phyloP scores from a whole-genome alignment of 495 filamentous ascomycete genomes.

The Talaromyces liani region DNA sequence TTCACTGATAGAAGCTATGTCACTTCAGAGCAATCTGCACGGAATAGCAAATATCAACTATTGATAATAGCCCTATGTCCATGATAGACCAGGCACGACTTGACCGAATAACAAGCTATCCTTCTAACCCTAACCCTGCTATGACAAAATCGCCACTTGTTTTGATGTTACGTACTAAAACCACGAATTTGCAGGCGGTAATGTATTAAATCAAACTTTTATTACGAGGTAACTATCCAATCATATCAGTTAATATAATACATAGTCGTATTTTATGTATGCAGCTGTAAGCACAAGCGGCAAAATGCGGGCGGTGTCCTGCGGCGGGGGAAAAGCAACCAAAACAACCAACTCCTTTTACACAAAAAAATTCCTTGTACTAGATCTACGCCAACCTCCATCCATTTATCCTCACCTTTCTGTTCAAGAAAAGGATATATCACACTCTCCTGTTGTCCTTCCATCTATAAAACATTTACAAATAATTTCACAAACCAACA shows the following conservation, averaged over 20 bases:
- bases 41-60: no score
- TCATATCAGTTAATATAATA: background rate
- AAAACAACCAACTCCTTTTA: slow-evolving; percentile 3
- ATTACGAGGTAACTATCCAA: background rate
- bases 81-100: no score
- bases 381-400: background rate
- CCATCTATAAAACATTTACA: background rate
- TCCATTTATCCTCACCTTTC: background rate
- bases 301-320: slow-evolving; percentile 2
- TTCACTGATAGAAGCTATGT: no score
- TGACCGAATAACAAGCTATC: no score
- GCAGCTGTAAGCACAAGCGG: background rate
- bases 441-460: background rate
- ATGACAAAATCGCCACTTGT: background rate
- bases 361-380: slow-evolving; percentile 2
- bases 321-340: slow-evolving; percentile 3
- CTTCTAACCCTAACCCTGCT: background rate
- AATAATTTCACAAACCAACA: background rate
- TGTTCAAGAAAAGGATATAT: background rate
- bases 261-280: background rate
- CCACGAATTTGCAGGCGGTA: background rate
- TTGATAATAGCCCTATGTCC: no score
- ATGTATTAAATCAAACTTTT: background rate
- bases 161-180: background rate
- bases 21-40: no score